Evolutionary conservation across 345 rosid species (phyloP), one percentile per base, ranked within the genome.

Genomic region (Diplotaxis tenuifolia): DNA sequence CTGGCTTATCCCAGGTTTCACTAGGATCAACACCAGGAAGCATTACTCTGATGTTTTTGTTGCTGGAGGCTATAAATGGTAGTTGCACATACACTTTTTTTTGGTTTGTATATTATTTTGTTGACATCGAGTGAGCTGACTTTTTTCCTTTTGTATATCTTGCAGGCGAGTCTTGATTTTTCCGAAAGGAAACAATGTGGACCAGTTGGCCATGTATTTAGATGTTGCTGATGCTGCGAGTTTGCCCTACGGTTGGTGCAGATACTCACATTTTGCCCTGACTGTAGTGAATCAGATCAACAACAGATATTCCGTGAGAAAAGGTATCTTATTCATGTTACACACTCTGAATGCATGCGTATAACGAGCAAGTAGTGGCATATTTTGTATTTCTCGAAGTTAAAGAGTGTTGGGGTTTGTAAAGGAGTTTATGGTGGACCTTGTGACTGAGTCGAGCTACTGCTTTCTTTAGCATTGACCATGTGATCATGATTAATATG

Each of bases 171-270:
- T 91, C 76, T 85, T 91, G 71, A 86, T 85, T 57, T 94, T 94
- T 47, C 96, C 98, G 0, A 91, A 88, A 71, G 98, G 98, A 73
- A 94, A 94, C 88, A 91, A 94, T 79, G 96, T 87, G 67, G 98
- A 91, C 73, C 90, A 94, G 80, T 75, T 94, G 85, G 91, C 97
- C n/a, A 84, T 93, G 96, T 94, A 89, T 69, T 76, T 94, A 77
- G 97, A 91, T 83, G 98, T 91, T 74, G 97, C 96, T 0, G 97
- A 91, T 68, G 87, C 97, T 4, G 14, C 82, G 0, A 72, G 82
- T 18, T 70, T 94, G 85, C 89, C 97, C 0, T 88, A 91, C 68
- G 97, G 96, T 49, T 94, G 98, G 98, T 87, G 92, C 81, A 85
- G 96, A 86, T 94, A 81, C 59, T 88, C 98, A 12, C 97, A 87